These are phyloP conservation scores for Herpetomonas samuelpessoai DNA, from an alignment of 208 protist genomes.

Conservation along the genomic window DNA sequence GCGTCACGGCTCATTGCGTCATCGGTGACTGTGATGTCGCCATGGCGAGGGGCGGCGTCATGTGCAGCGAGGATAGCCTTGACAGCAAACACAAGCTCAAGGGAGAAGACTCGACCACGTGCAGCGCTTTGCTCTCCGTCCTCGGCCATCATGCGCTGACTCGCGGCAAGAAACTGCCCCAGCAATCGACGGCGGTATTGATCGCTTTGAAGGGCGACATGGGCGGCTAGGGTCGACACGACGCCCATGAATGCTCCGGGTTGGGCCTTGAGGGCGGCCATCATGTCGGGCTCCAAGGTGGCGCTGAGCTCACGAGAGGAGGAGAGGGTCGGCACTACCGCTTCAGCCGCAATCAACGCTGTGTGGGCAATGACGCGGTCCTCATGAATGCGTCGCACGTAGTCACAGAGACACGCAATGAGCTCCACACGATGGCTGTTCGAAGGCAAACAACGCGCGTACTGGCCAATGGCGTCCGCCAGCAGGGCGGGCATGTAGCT, in stretches of 20 bases:
- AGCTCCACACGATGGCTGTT: conserved; percentile 50
- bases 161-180: conserved; percentile 5
- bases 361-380: conserved; percentile 45
- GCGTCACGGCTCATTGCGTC: background rate
- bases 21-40: conserved; percentile 6
- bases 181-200: conserved; percentile 11
- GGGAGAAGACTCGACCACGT: background rate
- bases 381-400: conserved; percentile 33
- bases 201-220: conserved; percentile 14
- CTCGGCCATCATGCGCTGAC: conserved; percentile 5
- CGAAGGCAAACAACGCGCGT: conserved; percentile 43
- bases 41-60: conserved; percentile 15
- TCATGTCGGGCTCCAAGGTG: conserved; percentile 38
- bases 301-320: conserved; percentile 42
- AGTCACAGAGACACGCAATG: conserved; percentile 35
- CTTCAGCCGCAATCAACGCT: conserved; percentile 41
- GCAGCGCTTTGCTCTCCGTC: background rate
- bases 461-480: conserved; percentile 40
- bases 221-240: conserved; percentile 25
- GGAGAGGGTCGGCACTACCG: conserved; percentile 41
- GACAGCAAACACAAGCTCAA: conserved; percentile 4
- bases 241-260: conserved; percentile 26
- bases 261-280: conserved; percentile 27
- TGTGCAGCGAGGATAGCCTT: conserved; percentile 4
- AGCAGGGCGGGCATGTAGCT: conserved; percentile 62